These are phyloP conservation scores for Tuber calosporum DNA, from an alignment of 495 filamentous ascomycete species.

Conservation along the genomic window DNA sequence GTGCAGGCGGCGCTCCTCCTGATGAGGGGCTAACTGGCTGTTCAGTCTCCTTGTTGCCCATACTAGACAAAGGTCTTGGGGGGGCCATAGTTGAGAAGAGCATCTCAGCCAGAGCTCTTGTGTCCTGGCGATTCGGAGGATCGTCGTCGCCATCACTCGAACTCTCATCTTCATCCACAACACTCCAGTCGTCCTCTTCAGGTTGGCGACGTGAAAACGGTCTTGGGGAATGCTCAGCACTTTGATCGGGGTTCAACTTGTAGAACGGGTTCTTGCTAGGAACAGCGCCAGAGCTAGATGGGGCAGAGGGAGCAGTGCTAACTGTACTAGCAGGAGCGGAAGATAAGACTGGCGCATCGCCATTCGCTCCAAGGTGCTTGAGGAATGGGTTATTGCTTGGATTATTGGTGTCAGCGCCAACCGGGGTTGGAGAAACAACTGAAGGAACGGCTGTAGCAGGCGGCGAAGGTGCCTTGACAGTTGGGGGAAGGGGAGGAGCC, in stretches of 20 bases:
- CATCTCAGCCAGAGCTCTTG: constrained; percentile 84
- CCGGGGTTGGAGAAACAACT: constrained; percentile 44
- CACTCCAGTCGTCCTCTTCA: constrained; percentile 86
- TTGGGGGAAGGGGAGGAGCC: constrained; percentile 45
- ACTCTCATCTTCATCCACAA: constrained; percentile 63
- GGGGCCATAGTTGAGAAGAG: constrained; percentile 97
- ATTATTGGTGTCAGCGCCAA: constrained; percentile 42
- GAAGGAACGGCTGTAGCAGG: constrained; percentile 45
- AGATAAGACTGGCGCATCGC: constrained; percentile 43
- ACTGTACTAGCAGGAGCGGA: constrained; percentile 38
- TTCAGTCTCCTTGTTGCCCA: constrained; percentile 58
- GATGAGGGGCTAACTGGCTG: constrained; percentile 16
- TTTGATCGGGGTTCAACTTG: constrained; percentile 61
- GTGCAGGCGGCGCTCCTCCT: constrained; percentile 37
- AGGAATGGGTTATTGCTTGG: constrained; percentile 61
- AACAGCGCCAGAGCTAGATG: constrained; percentile 8
- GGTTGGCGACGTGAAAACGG: constrained; percentile 43
- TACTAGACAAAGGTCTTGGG: constrained; percentile 76
- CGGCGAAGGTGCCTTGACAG: constrained; percentile 47
- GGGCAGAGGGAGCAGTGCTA: not conserved
- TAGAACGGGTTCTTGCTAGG: constrained; percentile 76
- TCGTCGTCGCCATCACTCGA: constrained; percentile 59
- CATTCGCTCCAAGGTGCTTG: constrained; percentile 55
- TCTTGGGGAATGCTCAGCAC: constrained; percentile 42
- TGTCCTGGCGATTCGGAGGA: constrained; percentile 66